Evolutionary conservation across 495 filamentous ascomycete species (phyloP), one percentile per base, ranked within the genome.

Genomic region (Aspergillus funiculosus): DNA sequence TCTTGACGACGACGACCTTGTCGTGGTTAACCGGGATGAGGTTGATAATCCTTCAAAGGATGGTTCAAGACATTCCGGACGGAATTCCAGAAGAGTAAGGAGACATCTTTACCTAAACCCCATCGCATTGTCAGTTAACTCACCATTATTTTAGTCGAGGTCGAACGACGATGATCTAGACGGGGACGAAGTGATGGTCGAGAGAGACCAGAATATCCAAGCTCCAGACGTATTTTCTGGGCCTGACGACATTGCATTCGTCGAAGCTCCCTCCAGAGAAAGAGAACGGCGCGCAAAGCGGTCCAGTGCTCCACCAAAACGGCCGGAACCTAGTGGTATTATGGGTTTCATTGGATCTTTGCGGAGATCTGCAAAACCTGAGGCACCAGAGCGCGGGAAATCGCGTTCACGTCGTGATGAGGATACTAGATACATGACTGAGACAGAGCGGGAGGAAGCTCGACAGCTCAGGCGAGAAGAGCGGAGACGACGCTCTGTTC

Each of bases 191-290:
- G 66, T 73, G 21, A 69, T 77, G 57, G 68, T 74, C 15, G 74
- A 76, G 42, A 62, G 59, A 20, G 67, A 72, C 1, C 66, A 62
- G 46, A 56, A 58, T 20, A 62, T 55, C 13, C 60, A 54, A 17
- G 60, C 46, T 11, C 62, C 69, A 38, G 64, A 71, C 19, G 56
- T 73, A 6, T 34, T 62, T 13, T 68, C 66, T 24, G 70, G 72
- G 2, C 66, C 71, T 6, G 74, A 88, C 83, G 79, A 83, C 80
- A 25, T 77, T 82, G 56, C 88, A 74, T 57, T 73, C 84, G 56
- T 94, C 74, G 94, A 83, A 78, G 62, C 76, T 72, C 61, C 78
- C n/a, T 43, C 40, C 3, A 32, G 40, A 25, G 40, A n/a, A 66
- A 26, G 70, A 82, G 51, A 95, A 82, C 63, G 68, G 19, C 66